Conservation (phyloP, 192 early-diverging fungal species). For the Helicostylum pulchrum region DNA sequence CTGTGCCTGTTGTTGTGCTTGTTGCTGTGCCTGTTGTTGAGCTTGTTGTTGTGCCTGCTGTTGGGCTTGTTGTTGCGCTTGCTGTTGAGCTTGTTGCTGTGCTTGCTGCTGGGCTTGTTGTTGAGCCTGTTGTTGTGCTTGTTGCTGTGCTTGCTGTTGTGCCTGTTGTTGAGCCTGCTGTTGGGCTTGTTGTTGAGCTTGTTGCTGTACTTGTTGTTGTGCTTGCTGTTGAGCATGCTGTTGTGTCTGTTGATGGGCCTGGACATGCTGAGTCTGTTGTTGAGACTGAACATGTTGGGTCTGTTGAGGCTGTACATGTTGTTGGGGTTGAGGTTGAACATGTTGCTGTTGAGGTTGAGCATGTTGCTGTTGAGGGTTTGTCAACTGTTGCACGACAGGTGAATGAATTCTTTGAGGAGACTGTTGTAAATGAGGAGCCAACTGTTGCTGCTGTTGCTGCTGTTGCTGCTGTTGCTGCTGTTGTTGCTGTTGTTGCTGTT, state of each 20-base stretch:
- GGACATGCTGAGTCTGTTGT: background rate
- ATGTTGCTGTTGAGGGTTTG: slow-evolving; percentile 1
- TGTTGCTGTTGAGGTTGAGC: background rate
- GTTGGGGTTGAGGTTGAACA: background rate
- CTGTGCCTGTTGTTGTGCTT: slow-evolving; percentile 8
- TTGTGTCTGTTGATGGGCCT: slow-evolving; percentile 1
- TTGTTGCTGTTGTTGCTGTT: slow-evolving; percentile 4
- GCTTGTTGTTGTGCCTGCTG: slow-evolving; percentile 13
- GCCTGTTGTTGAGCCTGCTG: background rate
- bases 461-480: background rate
- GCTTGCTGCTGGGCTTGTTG: slow-evolving; percentile 5
- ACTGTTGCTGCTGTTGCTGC: background rate
- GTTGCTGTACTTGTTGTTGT: background rate
- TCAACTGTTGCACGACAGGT: background rate
- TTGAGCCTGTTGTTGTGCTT: slow-evolving; percentile 6
- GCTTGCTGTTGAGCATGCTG: slow-evolving; percentile 7
- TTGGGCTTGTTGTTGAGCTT: background rate
- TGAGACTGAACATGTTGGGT: background rate
- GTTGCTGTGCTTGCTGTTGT: background rate
- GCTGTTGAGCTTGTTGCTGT: slow-evolving; percentile 1
- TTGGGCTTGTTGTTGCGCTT: slow-evolving; percentile 1
- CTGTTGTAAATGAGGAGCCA: background rate
- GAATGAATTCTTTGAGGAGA: background rate
- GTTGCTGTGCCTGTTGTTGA: slow-evolving; percentile 7
- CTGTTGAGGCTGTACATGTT: background rate